Evolutionary conservation across 768 basidiomycete species (phyloP), one percentile per base, ranked within the genome.

Genomic region (Clathrus columnatus): DNA sequence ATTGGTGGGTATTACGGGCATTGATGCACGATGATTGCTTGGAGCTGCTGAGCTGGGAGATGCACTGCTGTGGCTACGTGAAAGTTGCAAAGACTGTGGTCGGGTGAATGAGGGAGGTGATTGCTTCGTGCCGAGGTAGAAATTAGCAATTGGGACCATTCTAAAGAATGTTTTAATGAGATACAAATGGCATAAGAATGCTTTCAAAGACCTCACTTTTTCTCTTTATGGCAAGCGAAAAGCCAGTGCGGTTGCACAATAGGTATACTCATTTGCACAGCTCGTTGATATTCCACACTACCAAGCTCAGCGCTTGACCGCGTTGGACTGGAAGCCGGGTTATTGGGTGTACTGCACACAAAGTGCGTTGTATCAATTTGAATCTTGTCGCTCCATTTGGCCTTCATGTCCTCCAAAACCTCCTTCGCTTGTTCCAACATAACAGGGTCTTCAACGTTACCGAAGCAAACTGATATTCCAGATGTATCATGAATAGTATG

Each of bases 361-460:
- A 96, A 99, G 69, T 99, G 95, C 0, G 94, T 97, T 8, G 95
- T 98, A 65, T 99, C 95, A 56, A 98, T 94, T 72, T 94, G 90
- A 41, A 99, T 93, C 64, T 83, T 87, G 61, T 94, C 87, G 63
- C 84, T 89, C 85, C 87, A 93, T 61, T 86, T 86, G 0, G 91
- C 95, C 42, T 77, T 79, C 87, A 98, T 96, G 62, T 88, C 84
- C 46, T 77, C 67, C 51, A 99, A 69, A 7, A 91, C 90, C 54
- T 81, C 67, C 68, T 90, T 91, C 28, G 87, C 84, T 59, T 92
- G 84, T 64, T 89, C 85, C 54, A 95, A 75, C 56, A 94, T 65
- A 3, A 81, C 77, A 0, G 72, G 68, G 61, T 96, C 92, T 57
- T 88, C 79, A 1, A 96, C 81, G 46, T 85, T 92, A 1, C 93